A percentile compares a stretch with the other conserved stretches of the same genome.
phyloP scores from a whole-genome alignment of 495 filamentous ascomycete genomes.

The Tuber brumale region DNA sequence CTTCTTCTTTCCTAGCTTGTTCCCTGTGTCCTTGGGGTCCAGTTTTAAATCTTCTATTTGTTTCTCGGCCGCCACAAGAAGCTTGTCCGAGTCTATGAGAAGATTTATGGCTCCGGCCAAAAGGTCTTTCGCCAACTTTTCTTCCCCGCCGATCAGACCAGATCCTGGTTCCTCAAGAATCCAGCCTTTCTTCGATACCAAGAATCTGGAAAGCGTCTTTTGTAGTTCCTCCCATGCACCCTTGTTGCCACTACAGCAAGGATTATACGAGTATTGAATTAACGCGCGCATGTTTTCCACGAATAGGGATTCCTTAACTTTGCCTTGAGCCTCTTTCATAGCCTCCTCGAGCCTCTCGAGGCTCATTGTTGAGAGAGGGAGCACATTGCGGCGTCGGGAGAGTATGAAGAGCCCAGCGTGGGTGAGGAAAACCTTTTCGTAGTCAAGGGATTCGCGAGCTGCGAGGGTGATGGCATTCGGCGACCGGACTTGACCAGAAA shows the following conservation, averaged over 20 bases:
- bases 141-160: background rate
- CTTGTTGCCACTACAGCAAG: background rate
- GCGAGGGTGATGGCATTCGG: background rate
- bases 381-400: background rate
- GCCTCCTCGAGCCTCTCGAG: background rate
- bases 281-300: background rate
- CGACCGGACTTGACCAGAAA: background rate
- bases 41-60: too few relatives aligned
- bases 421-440: background rate
- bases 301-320: background rate
- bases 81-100: background rate
- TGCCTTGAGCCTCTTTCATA: background rate
- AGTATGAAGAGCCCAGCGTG: background rate
- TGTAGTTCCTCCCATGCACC: background rate
- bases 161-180: background rate
- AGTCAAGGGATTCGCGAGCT: background rate
- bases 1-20: background rate
- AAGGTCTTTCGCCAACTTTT: background rate
- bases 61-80: background rate
- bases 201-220: background rate
- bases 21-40: background rate
- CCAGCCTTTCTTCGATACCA: background rate
- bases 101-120: background rate
- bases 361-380: background rate
- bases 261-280: background rate